Evolutionary conservation across 1,284 basidiomycete genomes (phyloP).

Genomic region (Papiliotrema terrestris): DNA sequence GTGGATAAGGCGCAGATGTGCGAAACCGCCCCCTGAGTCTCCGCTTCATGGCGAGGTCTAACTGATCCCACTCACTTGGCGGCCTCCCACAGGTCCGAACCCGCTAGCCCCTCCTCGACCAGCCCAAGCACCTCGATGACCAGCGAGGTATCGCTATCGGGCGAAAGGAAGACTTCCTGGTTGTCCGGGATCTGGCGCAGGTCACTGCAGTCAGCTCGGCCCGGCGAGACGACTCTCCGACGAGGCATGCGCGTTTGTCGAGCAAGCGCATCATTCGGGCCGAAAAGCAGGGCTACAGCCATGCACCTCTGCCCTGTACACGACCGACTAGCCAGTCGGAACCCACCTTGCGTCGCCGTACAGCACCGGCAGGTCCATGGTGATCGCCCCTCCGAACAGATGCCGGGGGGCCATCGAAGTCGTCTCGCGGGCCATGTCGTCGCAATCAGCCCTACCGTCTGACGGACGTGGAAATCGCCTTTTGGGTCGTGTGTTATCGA

Average conservation of each 20-base stretch:
- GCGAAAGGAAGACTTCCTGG: conserved; percentile 87
- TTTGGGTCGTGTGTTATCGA: no score
- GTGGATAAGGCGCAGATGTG: not conserved
- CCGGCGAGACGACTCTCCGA: not conserved
- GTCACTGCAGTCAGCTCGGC: conserved; percentile 54
- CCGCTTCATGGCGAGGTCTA: not conserved
- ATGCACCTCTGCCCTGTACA: no score
- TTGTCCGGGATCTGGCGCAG: conserved; percentile 93
- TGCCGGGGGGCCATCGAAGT: not conserved
- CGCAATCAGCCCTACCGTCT: no score
- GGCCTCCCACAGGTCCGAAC: conserved; percentile 56
- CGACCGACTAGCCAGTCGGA: no score
- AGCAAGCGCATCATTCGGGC: no score
- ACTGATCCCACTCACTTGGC: conserved; percentile 57
- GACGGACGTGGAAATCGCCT: no score
- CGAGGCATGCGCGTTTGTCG: not conserved
- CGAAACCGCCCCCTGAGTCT: not conserved
- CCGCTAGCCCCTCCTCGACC: conserved; percentile 53
- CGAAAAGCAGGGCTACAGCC: no score
- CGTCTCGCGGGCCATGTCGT: no score
- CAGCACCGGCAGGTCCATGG: conserved; percentile 56
- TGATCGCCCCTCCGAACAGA: conserved; percentile 71
- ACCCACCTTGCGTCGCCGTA: conserved; percentile 84
- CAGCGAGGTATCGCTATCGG: conserved; percentile 66
- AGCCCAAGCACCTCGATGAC: conserved; percentile 86